Evolutionary conservation across 2,329 filamentous ascomycete species (phyloP).

Genomic region (Arachnomyces sp.): DNA sequence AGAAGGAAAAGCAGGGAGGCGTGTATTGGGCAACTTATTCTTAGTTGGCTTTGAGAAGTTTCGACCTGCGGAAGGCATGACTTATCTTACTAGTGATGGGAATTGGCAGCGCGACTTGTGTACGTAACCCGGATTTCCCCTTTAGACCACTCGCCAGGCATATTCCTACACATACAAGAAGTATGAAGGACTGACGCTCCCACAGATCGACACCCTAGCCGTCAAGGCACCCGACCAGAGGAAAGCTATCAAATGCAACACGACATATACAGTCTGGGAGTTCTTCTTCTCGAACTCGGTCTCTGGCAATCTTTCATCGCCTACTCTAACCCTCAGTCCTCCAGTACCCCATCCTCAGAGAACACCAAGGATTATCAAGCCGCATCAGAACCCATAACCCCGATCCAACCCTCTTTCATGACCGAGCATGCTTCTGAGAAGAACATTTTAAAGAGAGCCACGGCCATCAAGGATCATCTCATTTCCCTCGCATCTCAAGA

Average conservation of each 20-base stretch:
- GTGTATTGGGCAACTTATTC: constrained; percentile 35
- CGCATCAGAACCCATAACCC: neutral
- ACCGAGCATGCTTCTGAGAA: neutral
- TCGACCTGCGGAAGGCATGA: constrained; percentile 46
- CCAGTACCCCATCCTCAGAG: neutral
- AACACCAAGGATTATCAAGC: no score
- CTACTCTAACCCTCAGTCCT: neutral
- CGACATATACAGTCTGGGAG: constrained; percentile 2
- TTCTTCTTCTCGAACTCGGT: neutral
- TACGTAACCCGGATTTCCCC: neutral
- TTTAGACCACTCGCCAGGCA: no score
- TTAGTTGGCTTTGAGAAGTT: constrained; percentile 52
- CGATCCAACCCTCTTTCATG: neutral
- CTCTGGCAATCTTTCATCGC: constrained; percentile 1
- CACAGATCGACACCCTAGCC: constrained; percentile 2
- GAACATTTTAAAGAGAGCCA: neutral
- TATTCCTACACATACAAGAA: no score
- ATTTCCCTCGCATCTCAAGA: no score
- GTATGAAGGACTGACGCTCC: no score
- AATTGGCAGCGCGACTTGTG: neutral
- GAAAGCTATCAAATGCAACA: constrained; percentile 1
- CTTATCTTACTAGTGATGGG: constrained; percentile 17
- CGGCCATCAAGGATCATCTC: no score
- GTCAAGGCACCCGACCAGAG: constrained; percentile 1
- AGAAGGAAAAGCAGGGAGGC: neutral